Base-by-base conservation (phyloP, 2,329 filamentous ascomycete species). In the Tolypocladium nubicola region DNA sequence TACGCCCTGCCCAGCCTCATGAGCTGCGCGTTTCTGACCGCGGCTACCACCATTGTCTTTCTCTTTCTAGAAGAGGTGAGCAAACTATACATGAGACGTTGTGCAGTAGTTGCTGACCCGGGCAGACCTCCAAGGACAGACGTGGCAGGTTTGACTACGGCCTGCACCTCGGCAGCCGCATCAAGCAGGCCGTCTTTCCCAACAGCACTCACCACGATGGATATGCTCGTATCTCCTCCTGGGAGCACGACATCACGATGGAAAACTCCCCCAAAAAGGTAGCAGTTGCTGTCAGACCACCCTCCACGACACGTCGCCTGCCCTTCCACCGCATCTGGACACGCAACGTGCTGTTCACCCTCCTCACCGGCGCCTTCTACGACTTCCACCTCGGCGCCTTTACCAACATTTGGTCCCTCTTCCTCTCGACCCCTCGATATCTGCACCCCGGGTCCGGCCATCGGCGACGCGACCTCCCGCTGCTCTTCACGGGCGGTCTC, bases 301-400 rank as follows among this genome's bases (percentile, higher is more conserved):
- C 16, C 19, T 37, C 30, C 8, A n/a, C 30, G 30, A 78, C 73
- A 0, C 73, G 73, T 10, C 72, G 71, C 1, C 74, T 84, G 2
- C 71, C 80, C 0, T 84, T 85, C 67, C 70, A 74, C 2, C 75
- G 73, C 33, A 78, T 84, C 52, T 80, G 84, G 64, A 84, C 76
- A 3, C 76, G 71, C 52, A 83, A 83, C 58, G 79, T 84, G n/a
- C 60, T 68, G 52, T 67, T 79, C 54, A 83, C 79, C 0, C 67
- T 92, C 3, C 61, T 85, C 21, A 79, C 81, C 10, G 85, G 88
- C 61, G 86, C 86, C 63, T 78, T 90, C 58, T 79, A 90, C 53
- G 82, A 84, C 21, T 82, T 90, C 61, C 88, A 91, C 70, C 78
- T 90, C 64, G 87, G 85, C 59, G 85, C 87, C 33, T 92, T 90